A percentile compares a stretch with the other conserved stretches of the same genome.
Evolutionary conservation across 352 stramenopile species (phyloP).

Genomic region (Phytophthora melonis): DNA sequence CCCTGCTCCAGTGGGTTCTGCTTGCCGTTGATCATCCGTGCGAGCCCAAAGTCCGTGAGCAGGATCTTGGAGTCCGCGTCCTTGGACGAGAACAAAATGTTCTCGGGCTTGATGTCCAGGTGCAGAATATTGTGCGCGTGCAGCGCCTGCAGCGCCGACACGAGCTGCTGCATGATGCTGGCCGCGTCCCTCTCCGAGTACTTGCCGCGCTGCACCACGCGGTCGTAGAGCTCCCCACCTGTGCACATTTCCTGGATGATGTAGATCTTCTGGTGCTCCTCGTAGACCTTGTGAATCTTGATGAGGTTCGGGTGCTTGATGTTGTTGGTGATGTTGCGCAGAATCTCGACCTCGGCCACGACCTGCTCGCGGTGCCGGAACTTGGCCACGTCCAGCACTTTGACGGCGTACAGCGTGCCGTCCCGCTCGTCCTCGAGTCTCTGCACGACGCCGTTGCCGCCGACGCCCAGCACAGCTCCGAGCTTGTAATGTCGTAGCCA

Average conservation of each 20-base stretch:
- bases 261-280: constrained; percentile 85
- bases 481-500: constrained; percentile 82
- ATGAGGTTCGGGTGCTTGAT: constrained; percentile 84
- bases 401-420: constrained; percentile 69
- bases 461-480: constrained; percentile 70
- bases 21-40: constrained; percentile 79
- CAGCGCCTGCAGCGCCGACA: constrained; percentile 69
- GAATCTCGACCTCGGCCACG: constrained; percentile 80
- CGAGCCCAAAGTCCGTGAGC: constrained; percentile 82
- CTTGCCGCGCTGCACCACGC: constrained; percentile 68
- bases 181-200: constrained; percentile 76
- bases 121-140: constrained; percentile 85
- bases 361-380: constrained; percentile 78
- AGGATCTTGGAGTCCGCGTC: constrained; percentile 65
- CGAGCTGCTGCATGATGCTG: constrained; percentile 70
- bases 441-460: constrained; percentile 81
- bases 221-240: constrained; percentile 82
- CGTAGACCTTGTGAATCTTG: constrained; percentile 85
- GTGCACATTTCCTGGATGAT: constrained; percentile 81
- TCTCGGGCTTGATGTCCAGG: constrained; percentile 84
- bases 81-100: constrained; percentile 74
- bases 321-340: constrained; percentile 84
- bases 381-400: constrained; percentile 81
- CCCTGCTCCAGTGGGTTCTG: constrained; percentile 67
- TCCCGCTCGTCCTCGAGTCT: constrained; percentile 67